These are phyloP conservation scores for Cyclocybe aegerita DNA, from an alignment of 768 basidiomycete species.

Conservation along the genomic window DNA sequence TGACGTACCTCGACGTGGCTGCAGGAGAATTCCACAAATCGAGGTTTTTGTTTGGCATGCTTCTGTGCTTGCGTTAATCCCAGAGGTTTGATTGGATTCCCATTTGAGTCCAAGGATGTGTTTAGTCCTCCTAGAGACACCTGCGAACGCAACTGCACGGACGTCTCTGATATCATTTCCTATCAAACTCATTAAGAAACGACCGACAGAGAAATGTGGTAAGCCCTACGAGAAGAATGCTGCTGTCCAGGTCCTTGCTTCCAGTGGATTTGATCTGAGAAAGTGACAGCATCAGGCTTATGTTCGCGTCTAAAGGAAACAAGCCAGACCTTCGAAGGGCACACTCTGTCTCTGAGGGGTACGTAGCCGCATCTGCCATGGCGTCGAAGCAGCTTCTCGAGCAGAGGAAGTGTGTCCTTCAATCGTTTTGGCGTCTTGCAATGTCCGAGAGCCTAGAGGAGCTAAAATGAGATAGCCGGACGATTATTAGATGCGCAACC, in stretches of 20 bases:
- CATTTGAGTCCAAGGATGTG: constrained; percentile 53
- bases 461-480: not conserved
- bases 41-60: constrained; percentile 57
- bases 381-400: constrained; percentile 64
- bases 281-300: constrained; percentile 3
- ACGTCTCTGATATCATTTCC: constrained; percentile 78
- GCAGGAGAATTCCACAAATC: constrained; percentile 79
- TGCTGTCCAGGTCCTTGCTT: constrained; percentile 52
- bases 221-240: constrained; percentile 56
- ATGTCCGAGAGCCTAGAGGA: constrained; percentile 28
- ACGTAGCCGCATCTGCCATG: constrained; percentile 73
- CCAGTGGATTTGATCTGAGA: constrained; percentile 37
- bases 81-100: constrained; percentile 42
- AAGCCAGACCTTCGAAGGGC: constrained; percentile 70
- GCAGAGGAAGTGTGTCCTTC: constrained; percentile 47
- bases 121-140: constrained; percentile 31
- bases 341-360: constrained; percentile 59
- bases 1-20: constrained; percentile 55
- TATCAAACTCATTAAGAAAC: constrained; percentile 24
- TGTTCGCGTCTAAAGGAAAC: not conserved
- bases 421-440: constrained; percentile 77
- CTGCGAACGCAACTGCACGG: constrained; percentile 57
- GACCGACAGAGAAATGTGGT: not conserved
- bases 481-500: not conserved
- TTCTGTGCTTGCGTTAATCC: constrained; percentile 48